Conservation (phyloP, 768 basidiomycete species). For the Psilocybe cyanescens region DNA sequence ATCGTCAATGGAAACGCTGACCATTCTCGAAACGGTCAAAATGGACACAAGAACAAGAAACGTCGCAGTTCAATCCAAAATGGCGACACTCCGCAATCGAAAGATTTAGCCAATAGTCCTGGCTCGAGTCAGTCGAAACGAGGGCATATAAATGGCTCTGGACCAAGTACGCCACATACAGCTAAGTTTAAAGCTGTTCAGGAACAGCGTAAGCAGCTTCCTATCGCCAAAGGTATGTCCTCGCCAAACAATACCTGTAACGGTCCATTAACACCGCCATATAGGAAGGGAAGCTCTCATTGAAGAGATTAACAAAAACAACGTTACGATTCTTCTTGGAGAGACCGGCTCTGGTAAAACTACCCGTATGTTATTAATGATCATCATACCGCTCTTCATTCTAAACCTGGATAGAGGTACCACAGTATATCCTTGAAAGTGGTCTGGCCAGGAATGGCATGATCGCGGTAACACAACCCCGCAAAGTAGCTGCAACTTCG, state of each 20-base stretch:
- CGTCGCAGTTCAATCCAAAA: slow-evolving; percentile 26
- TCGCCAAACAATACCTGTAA: neutral
- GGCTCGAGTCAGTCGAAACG: slow-evolving; percentile 16
- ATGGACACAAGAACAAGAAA: slow-evolving; percentile 37
- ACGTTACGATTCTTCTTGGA: slow-evolving; percentile 88
- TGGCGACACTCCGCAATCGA: slow-evolving; percentile 12
- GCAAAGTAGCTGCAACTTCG: slow-evolving; percentile 92
- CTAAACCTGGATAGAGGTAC: slow-evolving; percentile 69
- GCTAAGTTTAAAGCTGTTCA: slow-evolving; percentile 45
- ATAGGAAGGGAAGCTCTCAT: slow-evolving; percentile 78
- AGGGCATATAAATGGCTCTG: slow-evolving; percentile 21
- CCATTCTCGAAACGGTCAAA: slow-evolving; percentile 23
- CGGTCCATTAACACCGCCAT: slow-evolving; percentile 3
- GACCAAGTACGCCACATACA: slow-evolving; percentile 25
- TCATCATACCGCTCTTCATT: neutral
- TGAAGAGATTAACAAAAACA: slow-evolving; percentile 72
- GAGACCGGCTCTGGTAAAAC: slow-evolving; percentile 99
- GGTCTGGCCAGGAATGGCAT: slow-evolving; percentile 71
- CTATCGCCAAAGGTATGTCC: slow-evolving; percentile 74
- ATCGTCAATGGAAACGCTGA: slow-evolving; percentile 28
- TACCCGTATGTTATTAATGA: slow-evolving; percentile 72
- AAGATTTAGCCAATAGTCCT: slow-evolving; percentile 18
- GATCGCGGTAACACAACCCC: slow-evolving; percentile 94
- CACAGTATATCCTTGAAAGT: slow-evolving; percentile 91
- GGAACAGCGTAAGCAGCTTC: slow-evolving; percentile 71